A percentile compares a stretch with the other conserved stretches of the same genome.
Conservation (phyloP, 345 rosid species). For the Clausena lansium region DNA sequence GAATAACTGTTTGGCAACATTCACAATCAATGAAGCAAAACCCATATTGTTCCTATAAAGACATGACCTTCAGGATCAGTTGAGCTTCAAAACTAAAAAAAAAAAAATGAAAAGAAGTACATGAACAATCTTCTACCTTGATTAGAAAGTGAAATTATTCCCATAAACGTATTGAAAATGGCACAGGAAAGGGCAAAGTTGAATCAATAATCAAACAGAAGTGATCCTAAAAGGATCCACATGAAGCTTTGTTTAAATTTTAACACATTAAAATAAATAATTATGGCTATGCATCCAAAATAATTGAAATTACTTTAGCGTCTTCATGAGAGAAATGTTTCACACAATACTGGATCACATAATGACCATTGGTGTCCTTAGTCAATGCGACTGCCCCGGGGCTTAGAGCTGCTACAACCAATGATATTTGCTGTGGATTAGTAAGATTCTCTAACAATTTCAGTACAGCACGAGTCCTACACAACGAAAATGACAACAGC, state of each 20-base stretch:
- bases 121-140: not conserved
- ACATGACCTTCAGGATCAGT: too few species aligned
- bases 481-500: slow-evolving; percentile 17
- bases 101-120: not conserved
- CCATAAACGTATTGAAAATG: not conserved
- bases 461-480: slow-evolving; percentile 52
- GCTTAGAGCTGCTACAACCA: slow-evolving; percentile 34
- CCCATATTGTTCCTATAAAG: not conserved
- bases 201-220: not conserved
- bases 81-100: not conserved
- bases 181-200: not conserved
- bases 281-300: not conserved
- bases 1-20: not conserved
- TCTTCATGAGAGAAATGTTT: slow-evolving; percentile 39
- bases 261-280: not conserved
- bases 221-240: not conserved
- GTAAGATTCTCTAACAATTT: slow-evolving; percentile 41
- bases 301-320: slow-evolving; percentile 43
- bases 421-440: slow-evolving; percentile 30
- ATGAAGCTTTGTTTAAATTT: not conserved
- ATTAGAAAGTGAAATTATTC: not conserved
- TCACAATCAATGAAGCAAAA: not conserved
- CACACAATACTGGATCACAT: slow-evolving; percentile 51
- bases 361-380: slow-evolving; percentile 47
- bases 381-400: slow-evolving; percentile 33